Evolutionary conservation across 1,139 yeast species (phyloP).

Genomic region (Scheffersomyces titani): DNA sequence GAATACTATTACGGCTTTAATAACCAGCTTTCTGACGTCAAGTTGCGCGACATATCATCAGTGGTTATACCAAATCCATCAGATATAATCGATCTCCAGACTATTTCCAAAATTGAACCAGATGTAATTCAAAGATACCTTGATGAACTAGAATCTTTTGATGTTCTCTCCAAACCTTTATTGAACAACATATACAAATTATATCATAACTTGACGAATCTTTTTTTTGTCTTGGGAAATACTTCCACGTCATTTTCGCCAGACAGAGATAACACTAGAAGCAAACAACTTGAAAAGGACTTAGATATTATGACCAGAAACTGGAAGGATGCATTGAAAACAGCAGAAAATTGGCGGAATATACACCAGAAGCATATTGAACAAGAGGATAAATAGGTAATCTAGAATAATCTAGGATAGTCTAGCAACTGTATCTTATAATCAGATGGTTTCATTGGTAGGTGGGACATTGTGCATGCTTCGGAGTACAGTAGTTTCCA

Average conservation of each 20-base stretch:
- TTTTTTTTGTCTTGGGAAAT: conserved; percentile 16
- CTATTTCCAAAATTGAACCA: conserved; percentile 16
- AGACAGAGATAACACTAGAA: conserved; percentile 12
- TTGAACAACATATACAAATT: conserved; percentile 19
- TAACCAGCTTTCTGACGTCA: conserved; percentile 21
- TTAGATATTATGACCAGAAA: conserved; percentile 38
- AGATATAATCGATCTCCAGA: conserved; percentile 28
- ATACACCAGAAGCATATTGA: neutral
- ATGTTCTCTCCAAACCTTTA: conserved; percentile 36
- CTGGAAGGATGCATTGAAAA: conserved; percentile 47
- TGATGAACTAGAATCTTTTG: conserved; percentile 42
- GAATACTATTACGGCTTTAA: conserved; percentile 30
- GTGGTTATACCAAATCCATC: conserved; percentile 35
- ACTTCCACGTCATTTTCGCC: neutral
- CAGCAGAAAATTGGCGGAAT: conserved; percentile 50
- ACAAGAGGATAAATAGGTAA: neutral
- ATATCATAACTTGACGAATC: conserved; percentile 21
- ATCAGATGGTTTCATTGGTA: neutral
- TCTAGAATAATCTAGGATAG: neutral
- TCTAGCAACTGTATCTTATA: neutral
- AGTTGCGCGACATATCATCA: conserved; percentile 10
- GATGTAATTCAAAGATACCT: conserved; percentile 21
- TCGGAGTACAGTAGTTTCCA: conserved; percentile 30
- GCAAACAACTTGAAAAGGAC: conserved; percentile 35
- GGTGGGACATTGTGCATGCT: neutral